Percentiles rank a stretch among this genome's conserved stretches.
Evolutionary conservation across 2,329 filamentous ascomycete genomes (phyloP).

Genomic region (Talaromyces sp.): DNA sequence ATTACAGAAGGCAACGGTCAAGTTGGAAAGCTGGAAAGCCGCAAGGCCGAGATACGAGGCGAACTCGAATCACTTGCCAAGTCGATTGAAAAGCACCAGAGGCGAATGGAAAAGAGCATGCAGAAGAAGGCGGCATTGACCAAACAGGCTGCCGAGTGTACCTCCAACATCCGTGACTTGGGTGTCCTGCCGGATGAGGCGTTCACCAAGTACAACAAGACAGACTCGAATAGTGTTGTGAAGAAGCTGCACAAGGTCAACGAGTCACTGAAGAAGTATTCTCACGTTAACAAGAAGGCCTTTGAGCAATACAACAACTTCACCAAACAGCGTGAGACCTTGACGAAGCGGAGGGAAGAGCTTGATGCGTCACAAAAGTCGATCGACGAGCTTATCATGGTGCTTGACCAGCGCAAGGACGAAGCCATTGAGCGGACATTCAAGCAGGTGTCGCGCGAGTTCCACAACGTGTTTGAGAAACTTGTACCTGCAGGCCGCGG

Average conservation of each 20-base stretch:
- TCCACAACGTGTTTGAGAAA: conserved; percentile 87
- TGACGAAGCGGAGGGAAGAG: conserved; percentile 79
- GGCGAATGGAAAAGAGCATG: conserved; percentile 85
- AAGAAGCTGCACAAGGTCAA: conserved; percentile 83
- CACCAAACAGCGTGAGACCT: conserved; percentile 80
- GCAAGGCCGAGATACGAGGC: conserved; percentile 59
- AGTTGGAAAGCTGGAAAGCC: conserved; percentile 55
- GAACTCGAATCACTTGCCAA: conserved; percentile 69
- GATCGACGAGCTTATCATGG: conserved; percentile 86
- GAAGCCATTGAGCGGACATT: conserved; percentile 98
- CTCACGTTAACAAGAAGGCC: conserved; percentile 98
- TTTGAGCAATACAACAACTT: conserved; percentile 99
- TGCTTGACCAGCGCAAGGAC: conserved; percentile 91
- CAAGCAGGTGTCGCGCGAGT: conserved; percentile 93
- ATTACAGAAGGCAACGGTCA: conserved; percentile 57
- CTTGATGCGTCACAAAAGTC: conserved; percentile 79
- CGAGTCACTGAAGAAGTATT: conserved; percentile 90
- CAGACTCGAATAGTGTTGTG: conserved; percentile 68
- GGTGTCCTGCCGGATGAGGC: conserved; percentile 92
- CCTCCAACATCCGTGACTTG: conserved; percentile 84
- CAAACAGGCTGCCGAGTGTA: conserved; percentile 71
- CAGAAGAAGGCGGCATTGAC: conserved; percentile 78
- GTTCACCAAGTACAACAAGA: conserved; percentile 82
- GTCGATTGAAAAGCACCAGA: conserved; percentile 78
- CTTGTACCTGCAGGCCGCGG: conserved; percentile 92